These are phyloP conservation scores for Penicillium daleae DNA, from an alignment of 495 filamentous ascomycete species.

Conservation along the genomic window DNA sequence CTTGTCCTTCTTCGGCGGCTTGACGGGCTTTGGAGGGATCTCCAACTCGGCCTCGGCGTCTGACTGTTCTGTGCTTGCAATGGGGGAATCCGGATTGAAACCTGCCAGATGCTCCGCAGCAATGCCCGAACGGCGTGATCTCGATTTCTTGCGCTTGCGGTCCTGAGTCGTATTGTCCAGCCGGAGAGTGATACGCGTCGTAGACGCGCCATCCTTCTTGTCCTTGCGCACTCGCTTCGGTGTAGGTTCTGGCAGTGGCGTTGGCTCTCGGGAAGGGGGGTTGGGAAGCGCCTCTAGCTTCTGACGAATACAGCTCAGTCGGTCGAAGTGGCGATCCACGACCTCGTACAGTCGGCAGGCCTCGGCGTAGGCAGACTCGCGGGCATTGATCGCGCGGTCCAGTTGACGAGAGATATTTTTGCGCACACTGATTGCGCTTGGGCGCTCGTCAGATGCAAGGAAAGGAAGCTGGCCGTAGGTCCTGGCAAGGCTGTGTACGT, in stretches of 20 bases:
- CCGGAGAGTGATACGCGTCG: slow-evolving; percentile 66
- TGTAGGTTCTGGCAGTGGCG: slow-evolving; percentile 56
- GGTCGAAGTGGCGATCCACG: slow-evolving; percentile 76
- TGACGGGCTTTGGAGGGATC: slow-evolving; percentile 18
- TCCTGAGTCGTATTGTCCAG: slow-evolving; percentile 50
- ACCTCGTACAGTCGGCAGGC: slow-evolving; percentile 78
- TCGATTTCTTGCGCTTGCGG: slow-evolving; percentile 33
- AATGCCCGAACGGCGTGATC: slow-evolving; percentile 43
- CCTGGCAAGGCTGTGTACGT: slow-evolving; percentile 73
- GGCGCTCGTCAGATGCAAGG: slow-evolving; percentile 56
- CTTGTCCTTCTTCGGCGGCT: slow-evolving; percentile 46
- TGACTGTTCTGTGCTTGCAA: slow-evolving; percentile 52
- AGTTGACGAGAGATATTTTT: slow-evolving; percentile 75
- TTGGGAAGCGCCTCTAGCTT: slow-evolving; percentile 80
- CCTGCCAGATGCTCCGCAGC: slow-evolving; percentile 40
- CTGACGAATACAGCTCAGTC: slow-evolving; percentile 73
- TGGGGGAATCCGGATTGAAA: slow-evolving; percentile 48
- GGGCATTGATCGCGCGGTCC: slow-evolving; percentile 72
- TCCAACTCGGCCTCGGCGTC: slow-evolving; percentile 39
- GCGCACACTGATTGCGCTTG: slow-evolving; percentile 64
- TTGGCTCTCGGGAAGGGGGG: slow-evolving; percentile 70
- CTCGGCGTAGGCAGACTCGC: slow-evolving; percentile 80
- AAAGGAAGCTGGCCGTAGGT: slow-evolving; percentile 73
- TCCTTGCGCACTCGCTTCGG: slow-evolving; percentile 53
- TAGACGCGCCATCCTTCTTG: slow-evolving; percentile 44